Conservation (phyloP, 1,139 yeast species). For the Protomyces inundatus region DNA sequence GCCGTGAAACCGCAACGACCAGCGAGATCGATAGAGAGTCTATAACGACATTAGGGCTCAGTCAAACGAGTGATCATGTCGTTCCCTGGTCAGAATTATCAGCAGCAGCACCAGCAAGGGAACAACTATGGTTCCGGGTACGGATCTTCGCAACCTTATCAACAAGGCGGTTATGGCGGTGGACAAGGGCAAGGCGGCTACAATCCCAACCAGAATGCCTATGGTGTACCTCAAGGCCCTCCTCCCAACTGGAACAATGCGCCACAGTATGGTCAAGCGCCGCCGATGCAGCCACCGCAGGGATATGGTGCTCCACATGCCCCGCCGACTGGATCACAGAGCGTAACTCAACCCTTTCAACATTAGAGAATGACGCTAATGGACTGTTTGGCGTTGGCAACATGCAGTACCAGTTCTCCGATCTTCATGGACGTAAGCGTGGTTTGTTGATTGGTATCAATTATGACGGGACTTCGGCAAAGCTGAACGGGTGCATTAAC, state of each 20-base stretch:
- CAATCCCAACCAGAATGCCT: conserved; percentile 8
- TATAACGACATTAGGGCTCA: too few relatives aligned
- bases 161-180: conserved; percentile 1
- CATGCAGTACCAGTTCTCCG: conserved; percentile 58
- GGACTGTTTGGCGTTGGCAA: conserved; percentile 16
- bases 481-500: conserved; percentile 80
- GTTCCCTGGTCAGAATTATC: conserved; percentile 17
- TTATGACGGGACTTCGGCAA: conserved; percentile 68
- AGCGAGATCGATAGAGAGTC: too few relatives aligned
- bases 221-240: conserved; percentile 21
- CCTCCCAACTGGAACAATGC: conserved; percentile 23
- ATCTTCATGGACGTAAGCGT: conserved; percentile 69
- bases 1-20: too few relatives aligned
- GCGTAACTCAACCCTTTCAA: not conserved
- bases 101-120: conserved; percentile 13
- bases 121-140: not conserved
- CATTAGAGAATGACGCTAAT: not conserved
- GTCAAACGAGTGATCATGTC: not conserved
- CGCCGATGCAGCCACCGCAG: conserved; percentile 4
- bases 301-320: conserved; percentile 10
- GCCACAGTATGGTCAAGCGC: not conserved
- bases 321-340: not conserved
- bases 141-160: conserved; percentile 12
- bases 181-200: conserved; percentile 24
- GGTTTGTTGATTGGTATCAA: conserved; percentile 84